Evolutionary conservation across 345 rosid species (phyloP).

Genomic region (Eucalyptus brandiana): DNA sequence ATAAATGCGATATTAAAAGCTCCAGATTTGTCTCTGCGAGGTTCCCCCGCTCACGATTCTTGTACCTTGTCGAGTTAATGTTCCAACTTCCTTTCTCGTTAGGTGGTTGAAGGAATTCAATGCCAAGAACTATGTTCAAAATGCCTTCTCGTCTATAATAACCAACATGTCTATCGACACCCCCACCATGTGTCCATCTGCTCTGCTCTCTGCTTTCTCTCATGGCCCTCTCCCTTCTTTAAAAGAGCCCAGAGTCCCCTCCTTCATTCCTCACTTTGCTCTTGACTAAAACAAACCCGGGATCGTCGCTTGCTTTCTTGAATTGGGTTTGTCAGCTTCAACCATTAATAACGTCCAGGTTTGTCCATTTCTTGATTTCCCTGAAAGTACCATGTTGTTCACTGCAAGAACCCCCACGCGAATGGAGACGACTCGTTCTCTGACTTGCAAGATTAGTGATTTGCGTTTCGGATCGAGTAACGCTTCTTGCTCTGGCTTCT

Average conservation of each 20-base stretch:
- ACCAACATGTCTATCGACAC: background rate
- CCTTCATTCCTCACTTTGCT: background rate
- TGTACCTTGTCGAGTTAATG: slow-evolving; percentile 17
- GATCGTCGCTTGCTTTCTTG: background rate
- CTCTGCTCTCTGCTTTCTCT: background rate
- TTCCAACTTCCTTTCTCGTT: slow-evolving; percentile 19
- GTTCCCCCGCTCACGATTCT: slow-evolving; percentile 19
- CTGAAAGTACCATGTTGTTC: background rate
- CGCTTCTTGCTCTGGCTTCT: background rate
- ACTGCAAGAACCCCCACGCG: background rate
- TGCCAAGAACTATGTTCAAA: background rate
- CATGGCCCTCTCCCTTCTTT: background rate
- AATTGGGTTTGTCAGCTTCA: background rate
- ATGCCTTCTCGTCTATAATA: background rate
- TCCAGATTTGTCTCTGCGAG: slow-evolving; percentile 4
- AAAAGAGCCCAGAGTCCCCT: background rate
- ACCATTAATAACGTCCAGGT: background rate
- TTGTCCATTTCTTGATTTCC: background rate
- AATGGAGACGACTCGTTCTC: background rate
- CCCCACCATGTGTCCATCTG: background rate
- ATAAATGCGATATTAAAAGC: slow-evolving; percentile 20
- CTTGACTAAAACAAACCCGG: background rate
- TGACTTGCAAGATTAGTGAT: background rate
- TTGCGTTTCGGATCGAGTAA: background rate
- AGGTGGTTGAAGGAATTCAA: slow-evolving; percentile 24